Evolutionary conservation across 441 rosid species (phyloP), one percentile per base, ranked within the genome.

Genomic region (Viola pubescens): DNA sequence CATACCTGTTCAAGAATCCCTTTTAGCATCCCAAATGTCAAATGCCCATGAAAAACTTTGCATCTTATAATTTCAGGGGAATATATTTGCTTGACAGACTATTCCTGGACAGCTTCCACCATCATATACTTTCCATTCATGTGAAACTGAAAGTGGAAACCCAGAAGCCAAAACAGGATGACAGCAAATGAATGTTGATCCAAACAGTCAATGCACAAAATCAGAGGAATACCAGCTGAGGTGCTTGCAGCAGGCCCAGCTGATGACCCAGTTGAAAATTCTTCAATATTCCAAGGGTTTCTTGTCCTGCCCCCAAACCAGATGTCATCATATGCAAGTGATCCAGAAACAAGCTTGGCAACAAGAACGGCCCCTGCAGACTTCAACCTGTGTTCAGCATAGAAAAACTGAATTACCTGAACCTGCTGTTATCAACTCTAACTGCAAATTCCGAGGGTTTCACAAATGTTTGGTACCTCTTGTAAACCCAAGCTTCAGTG

Each of bases 211-310:
- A 26, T 26, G 48, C 7, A 43, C 10, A 38, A 42, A 53, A 59
- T 37, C 26, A 49, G 41, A 60, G 59, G 54, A 67, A 72, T 77
- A 91, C 96, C 98, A 61, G 98, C 94, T 0, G 94, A 83, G 48
- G 92, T 86, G 75, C 85, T 79, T 41, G 98, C 89, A 63, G 94
- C 98, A 11, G 98, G 89, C 56, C 97, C 97, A 69, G 90, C 96
- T 38, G 96, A 91, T 52, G 97, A 88, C 41, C 98, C 98, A 0
- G 96, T 88, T 40, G 90, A 67, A 67, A 91, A 90, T 58, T 90
- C 96, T 77, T 84, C 88, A 9, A 91, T 86, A 66, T 88, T 91
- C 98, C 98, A 91, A 5, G 98, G 98, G 63, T 91, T 91, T 62
- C 90, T 84, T 5, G 95, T 91, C 77, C 91, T 75, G 50, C 94